These are phyloP conservation scores for Lactuca sativa DNA, from an alignment of 129 eudicot genomes.

Conservation along the genomic window DNA sequence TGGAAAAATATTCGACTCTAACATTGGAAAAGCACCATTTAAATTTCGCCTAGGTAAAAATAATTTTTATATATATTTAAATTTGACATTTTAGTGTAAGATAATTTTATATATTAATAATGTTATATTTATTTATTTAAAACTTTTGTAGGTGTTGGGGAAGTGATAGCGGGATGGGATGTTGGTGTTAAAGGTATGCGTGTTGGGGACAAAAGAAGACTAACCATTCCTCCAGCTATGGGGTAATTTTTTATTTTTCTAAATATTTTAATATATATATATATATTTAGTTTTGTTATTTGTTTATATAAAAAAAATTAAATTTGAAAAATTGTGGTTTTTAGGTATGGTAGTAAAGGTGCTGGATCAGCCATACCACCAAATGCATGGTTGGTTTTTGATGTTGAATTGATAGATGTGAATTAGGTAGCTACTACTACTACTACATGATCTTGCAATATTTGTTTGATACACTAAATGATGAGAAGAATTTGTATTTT, in stretches of 20 bases:
- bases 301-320: too few relatives aligned
- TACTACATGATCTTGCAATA: too few relatives aligned
- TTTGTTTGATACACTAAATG: neutral
- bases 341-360: conserved; percentile 85
- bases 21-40: conserved; percentile 75
- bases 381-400: conserved; percentile 77
- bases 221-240: conserved; percentile 96
- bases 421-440: conserved; percentile 24
- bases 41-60: conserved; percentile 77
- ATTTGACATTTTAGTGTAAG: neutral
- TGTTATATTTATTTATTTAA: neutral
- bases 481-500: neutral
- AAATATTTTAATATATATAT: too few relatives aligned
- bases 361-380: conserved; percentile 70
- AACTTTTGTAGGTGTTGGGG: conserved; percentile 57
- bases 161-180: conserved; percentile 98
- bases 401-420: conserved; percentile 80
- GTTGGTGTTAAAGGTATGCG: conserved; percentile 99
- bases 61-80: neutral
- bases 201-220: conserved; percentile 90
- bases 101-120: conserved; percentile 10
- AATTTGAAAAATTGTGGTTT: neutral
- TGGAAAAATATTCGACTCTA: conserved; percentile 87
- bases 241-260: conserved; percentile 48
- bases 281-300: too few relatives aligned